Percentiles rank a stretch among this genome's conserved stretches.
Conservation (phyloP, 805 yeast genomes). For the Starmerella gropengiesseri region DNA sequence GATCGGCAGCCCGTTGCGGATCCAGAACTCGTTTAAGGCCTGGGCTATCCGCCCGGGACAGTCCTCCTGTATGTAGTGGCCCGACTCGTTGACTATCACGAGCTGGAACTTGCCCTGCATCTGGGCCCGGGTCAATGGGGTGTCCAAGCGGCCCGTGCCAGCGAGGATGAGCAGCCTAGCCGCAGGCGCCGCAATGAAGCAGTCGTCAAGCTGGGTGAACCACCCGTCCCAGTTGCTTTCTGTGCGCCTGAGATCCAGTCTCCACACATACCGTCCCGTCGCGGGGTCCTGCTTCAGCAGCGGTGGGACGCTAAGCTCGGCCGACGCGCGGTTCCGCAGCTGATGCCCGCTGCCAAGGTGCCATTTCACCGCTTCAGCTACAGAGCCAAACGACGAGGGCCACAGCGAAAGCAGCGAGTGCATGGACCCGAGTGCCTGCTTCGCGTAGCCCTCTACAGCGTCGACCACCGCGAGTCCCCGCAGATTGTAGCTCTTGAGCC, state of each 20-base stretch:
- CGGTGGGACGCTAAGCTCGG: slow-evolving; percentile 68
- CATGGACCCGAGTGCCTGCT: slow-evolving; percentile 58
- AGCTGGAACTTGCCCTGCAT: slow-evolving; percentile 95
- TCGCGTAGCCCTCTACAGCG: slow-evolving; percentile 89
- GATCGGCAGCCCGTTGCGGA: slow-evolving; percentile 26
- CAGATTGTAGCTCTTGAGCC: slow-evolving; percentile 24
- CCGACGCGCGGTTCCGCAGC: slow-evolving; percentile 49
- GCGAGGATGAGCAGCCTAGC: slow-evolving; percentile 72
- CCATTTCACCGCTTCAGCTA: slow-evolving; percentile 67
- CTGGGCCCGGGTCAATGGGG: slow-evolving; percentile 79
- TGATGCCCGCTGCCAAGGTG: slow-evolving; percentile 45
- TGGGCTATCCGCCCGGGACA: slow-evolving; percentile 56
- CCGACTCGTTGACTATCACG: slow-evolving; percentile 67
- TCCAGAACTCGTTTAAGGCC: slow-evolving; percentile 34
- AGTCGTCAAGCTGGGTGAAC: slow-evolving; percentile 60
- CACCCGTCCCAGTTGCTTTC: slow-evolving; percentile 65
- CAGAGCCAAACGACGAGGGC: slow-evolving; percentile 47
- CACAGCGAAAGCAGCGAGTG: slow-evolving; percentile 50
- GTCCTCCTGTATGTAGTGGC: slow-evolving; percentile 96
- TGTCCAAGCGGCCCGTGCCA: slow-evolving; percentile 82
- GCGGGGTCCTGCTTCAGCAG: slow-evolving; percentile 33
- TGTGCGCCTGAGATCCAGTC: slow-evolving; percentile 50
- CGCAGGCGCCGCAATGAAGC: slow-evolving; percentile 40
- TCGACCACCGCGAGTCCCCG: slow-evolving; percentile 73
- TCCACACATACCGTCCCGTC: slow-evolving; percentile 41